Conservation (phyloP, 495 filamentous ascomycete genomes). For the Apodospora peruviana region DNA sequence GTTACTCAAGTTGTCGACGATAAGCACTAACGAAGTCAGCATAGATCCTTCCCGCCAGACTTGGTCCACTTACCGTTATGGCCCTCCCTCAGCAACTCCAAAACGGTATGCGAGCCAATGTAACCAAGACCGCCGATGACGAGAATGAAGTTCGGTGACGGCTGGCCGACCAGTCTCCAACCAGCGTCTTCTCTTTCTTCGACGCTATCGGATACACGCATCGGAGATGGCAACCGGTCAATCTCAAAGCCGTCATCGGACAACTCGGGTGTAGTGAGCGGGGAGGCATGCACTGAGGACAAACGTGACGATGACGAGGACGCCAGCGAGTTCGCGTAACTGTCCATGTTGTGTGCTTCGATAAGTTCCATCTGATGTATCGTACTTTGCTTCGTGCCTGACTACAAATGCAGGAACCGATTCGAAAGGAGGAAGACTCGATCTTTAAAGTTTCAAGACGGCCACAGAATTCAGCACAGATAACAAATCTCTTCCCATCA, state of each 20-base stretch:
- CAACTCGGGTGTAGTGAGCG: constrained; percentile 16
- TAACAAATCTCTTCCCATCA: too few species aligned
- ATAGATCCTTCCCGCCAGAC: not conserved
- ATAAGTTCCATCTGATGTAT: not conserved
- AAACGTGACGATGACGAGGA: constrained; percentile 10
- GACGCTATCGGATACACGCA: not conserved
- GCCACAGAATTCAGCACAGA: too few species aligned
- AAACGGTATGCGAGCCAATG: constrained; percentile 59
- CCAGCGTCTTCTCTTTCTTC: not conserved
- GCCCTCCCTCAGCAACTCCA: constrained; percentile 56
- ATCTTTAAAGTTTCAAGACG: not conserved
- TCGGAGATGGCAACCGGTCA: constrained; percentile 5
- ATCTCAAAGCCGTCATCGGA: constrained; percentile 18
- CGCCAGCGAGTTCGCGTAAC: constrained; percentile 5
- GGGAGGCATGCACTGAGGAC: constrained; percentile 7
- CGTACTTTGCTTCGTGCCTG: not conserved
- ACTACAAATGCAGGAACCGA: not conserved
- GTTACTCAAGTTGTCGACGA: constrained; percentile 62
- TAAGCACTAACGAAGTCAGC: constrained; percentile 34
- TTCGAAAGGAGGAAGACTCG: not conserved
- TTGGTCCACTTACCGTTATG: constrained; percentile 40
- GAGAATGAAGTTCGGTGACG: constrained; percentile 39
- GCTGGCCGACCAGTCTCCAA: not conserved
- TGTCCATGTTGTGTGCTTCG: constrained; percentile 2
- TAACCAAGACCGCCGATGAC: constrained; percentile 64